These are phyloP conservation scores for Aspergillus mulundensis DNA, from an alignment of 495 filamentous ascomycete genomes.

Conservation along the genomic window DNA sequence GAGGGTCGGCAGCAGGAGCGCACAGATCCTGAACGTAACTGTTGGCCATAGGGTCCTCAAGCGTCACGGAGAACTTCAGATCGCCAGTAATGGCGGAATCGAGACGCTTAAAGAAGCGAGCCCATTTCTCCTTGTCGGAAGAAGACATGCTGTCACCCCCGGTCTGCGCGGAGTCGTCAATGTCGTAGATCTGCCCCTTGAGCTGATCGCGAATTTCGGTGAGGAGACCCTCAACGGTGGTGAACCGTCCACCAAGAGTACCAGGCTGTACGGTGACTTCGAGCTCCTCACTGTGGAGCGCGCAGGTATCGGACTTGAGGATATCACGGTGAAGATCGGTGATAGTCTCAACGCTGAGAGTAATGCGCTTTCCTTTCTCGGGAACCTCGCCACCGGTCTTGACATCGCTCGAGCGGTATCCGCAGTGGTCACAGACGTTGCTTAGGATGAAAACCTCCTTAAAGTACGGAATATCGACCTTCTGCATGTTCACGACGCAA, in stretches of 20 bases:
- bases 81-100: conserved; percentile 76
- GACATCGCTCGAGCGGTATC: conserved; percentile 92
- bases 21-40: conserved; percentile 90
- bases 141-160: conserved; percentile 73
- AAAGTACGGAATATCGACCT: conserved; percentile 94
- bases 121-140: conserved; percentile 67
- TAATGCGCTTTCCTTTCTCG: conserved; percentile 79
- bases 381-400: conserved; percentile 95
- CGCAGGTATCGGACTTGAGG: conserved; percentile 91
- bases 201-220: conserved; percentile 90
- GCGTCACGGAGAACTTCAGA: conserved; percentile 75
- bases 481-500: conserved; percentile 88
- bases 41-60: conserved; percentile 83
- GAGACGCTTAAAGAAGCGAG: conserved; percentile 71
- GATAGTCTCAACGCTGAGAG: conserved; percentile 64
- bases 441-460: conserved; percentile 91
- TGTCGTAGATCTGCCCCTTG: conserved; percentile 77
- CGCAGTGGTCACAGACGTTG: conserved; percentile 82
- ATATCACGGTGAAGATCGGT: conserved; percentile 88
- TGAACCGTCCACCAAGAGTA: conserved; percentile 94
- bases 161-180: conserved; percentile 44
- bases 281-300: conserved; percentile 78
- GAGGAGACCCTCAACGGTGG: conserved; percentile 91
- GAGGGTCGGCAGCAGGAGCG: conserved; percentile 66
- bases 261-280: conserved; percentile 80